These are phyloP conservation scores for Colletotrichum costaricense DNA, from an alignment of 2,329 filamentous ascomycete genomes.

Conservation along the genomic window DNA sequence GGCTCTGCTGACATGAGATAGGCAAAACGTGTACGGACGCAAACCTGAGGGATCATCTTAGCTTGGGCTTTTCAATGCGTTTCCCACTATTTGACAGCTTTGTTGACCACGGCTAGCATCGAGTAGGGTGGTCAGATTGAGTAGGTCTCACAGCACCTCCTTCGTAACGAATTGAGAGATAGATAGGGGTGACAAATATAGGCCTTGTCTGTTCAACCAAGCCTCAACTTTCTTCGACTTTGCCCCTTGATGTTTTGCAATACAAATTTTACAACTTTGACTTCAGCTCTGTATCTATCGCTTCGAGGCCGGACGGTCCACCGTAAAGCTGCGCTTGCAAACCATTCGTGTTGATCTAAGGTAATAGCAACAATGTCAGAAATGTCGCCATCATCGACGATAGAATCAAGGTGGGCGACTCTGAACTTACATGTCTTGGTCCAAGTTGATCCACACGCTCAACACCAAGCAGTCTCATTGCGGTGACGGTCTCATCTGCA, in stretches of 20 bases:
- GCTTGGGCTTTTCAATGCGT: neutral
- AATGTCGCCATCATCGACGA: neutral
- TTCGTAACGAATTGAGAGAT: neutral
- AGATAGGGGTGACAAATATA: neutral
- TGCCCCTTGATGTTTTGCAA: neutral
- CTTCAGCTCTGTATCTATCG: constrained; percentile 32
- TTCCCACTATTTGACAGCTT: neutral
- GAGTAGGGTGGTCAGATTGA: neutral
- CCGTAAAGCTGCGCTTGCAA: constrained; percentile 36
- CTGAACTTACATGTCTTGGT: constrained; percentile 39
- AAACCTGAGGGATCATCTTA: neutral
- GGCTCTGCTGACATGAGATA: neutral
- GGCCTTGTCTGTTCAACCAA: neutral
- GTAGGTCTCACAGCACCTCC: neutral
- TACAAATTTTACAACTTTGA: constrained; percentile 4
- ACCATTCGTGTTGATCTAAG: constrained; percentile 35
- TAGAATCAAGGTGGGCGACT: neutral
- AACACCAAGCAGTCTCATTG: constrained; percentile 42
- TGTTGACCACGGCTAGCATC: neutral
- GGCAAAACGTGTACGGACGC: neutral
- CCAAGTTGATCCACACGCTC: constrained; percentile 38
- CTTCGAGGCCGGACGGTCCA: constrained; percentile 38
- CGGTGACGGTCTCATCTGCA: constrained; percentile 41
- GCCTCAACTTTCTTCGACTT: neutral
- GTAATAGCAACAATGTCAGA: neutral